phyloP scores from a whole-genome alignment of 202 grass and related monocot genomes.

The Dendrocalamus latiflorus region DNA sequence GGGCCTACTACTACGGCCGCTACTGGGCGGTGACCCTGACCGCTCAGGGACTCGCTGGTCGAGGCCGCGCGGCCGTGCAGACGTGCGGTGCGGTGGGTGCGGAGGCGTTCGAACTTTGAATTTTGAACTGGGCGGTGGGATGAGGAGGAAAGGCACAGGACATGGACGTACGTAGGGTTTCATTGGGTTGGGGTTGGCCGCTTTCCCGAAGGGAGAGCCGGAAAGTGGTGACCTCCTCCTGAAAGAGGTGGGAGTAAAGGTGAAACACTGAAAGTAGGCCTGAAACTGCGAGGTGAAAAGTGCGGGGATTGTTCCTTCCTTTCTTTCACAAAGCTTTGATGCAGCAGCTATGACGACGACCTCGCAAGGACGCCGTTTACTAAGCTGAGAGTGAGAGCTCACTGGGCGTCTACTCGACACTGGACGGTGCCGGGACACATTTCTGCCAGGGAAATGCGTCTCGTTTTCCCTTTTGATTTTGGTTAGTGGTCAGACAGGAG shows the following conservation, averaged over 20 bases:
- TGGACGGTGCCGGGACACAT: neutral
- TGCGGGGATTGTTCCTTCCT: neutral
- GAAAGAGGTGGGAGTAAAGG: constrained; percentile 14
- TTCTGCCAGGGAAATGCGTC: neutral
- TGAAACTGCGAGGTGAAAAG: neutral
- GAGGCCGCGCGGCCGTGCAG: constrained; percentile 18
- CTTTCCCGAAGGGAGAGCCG: neutral
- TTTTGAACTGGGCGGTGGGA: constrained; percentile 31
- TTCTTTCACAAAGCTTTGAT: neutral
- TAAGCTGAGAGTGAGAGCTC: neutral
- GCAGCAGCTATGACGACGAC: neutral
- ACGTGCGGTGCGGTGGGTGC: no score
- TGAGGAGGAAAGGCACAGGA: no score
- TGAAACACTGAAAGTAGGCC: neutral
- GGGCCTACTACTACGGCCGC: neutral
- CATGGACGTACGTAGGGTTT: constrained; percentile 32
- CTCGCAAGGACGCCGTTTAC: neutral
- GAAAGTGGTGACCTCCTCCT: constrained; percentile 22
- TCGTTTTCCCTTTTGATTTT: no score
- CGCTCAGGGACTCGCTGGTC: neutral
- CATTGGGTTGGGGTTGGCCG: neutral
- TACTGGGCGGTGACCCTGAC: neutral
- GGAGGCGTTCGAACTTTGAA: constrained; percentile 47
- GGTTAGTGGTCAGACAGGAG: no score
- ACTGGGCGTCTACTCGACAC: neutral